phyloP scores from a whole-genome alignment of 2,329 filamentous ascomycete genomes.

The Meredithiella fracta region DNA sequence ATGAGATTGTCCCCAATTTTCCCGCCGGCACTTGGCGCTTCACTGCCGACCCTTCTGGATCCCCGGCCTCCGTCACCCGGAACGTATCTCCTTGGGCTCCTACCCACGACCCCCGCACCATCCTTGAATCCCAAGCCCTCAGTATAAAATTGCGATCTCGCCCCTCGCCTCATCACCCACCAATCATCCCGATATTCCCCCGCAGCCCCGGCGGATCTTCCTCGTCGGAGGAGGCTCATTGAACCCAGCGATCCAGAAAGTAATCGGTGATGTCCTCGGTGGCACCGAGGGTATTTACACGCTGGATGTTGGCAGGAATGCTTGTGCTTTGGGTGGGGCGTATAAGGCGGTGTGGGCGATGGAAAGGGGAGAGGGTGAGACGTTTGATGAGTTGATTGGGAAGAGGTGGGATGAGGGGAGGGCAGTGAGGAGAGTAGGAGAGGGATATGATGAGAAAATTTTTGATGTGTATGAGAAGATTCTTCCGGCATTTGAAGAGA shows the following conservation, averaged over 20 bases:
- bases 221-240: constrained; percentile 83
- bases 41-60: constrained; percentile 36
- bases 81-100: constrained; percentile 27
- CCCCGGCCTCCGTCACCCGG: constrained; percentile 18
- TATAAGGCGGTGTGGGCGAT: constrained; percentile 94
- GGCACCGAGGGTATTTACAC: constrained; percentile 80
- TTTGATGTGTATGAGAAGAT: constrained; percentile 68
- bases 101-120: constrained; percentile 61
- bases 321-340: constrained; percentile 81
- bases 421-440: constrained; percentile 66
- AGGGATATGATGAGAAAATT: constrained; percentile 58
- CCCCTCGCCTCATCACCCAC: constrained; percentile 47
- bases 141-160: constrained; percentile 75
- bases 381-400: constrained; percentile 77
- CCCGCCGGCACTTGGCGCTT: constrained; percentile 76
- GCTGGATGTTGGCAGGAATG: constrained; percentile 87
- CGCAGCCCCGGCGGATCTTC: constrained; percentile 80
- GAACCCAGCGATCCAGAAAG: constrained; percentile 74
- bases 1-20: constrained; percentile 90
- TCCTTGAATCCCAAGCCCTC: constrained; percentile 88
- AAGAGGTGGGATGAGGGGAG: constrained; percentile 70
- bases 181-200: constrained; percentile 36
- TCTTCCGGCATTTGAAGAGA: constrained; percentile 56
- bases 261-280: constrained; percentile 77
- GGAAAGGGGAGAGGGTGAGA: constrained; percentile 51